Percentiles rank a stretch among this genome's conserved stretches.
Conservation (phyloP, 2,329 filamentous ascomycete species). For the Exophiala mesophila region DNA sequence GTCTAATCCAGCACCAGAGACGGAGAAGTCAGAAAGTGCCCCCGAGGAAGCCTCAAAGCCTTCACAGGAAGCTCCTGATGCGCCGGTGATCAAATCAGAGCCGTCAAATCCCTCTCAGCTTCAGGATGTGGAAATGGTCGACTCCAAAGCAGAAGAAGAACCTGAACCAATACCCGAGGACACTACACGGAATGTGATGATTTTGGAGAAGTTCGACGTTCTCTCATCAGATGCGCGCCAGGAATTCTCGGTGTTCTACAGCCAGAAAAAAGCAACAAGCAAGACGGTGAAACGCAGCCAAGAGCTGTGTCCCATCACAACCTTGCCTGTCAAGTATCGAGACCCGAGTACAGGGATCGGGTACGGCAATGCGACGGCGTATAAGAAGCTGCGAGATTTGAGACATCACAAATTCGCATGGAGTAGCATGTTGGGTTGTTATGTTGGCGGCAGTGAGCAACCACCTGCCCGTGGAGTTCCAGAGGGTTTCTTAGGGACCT, state of each 20-base stretch:
- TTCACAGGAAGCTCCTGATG: neutral
- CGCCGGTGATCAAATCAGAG: slow-evolving; percentile 1
- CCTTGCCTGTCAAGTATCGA: slow-evolving; percentile 71
- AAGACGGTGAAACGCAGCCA: slow-evolving; percentile 45
- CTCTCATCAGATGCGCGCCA: slow-evolving; percentile 49
- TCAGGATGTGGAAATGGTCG: neutral
- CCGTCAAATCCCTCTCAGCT: neutral
- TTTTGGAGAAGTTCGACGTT: slow-evolving; percentile 55
- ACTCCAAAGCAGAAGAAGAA: too few relatives aligned
- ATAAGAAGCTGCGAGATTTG: slow-evolving; percentile 60
- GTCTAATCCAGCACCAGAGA: neutral
- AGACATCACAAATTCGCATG: slow-evolving; percentile 76
- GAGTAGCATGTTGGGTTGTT: slow-evolving; percentile 76
- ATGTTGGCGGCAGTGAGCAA: slow-evolving; percentile 61
- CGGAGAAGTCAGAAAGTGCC: neutral
- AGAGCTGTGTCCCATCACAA: slow-evolving; percentile 74
- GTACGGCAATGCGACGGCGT: slow-evolving; percentile 75
- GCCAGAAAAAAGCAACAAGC: slow-evolving; percentile 36
- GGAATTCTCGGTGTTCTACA: slow-evolving; percentile 54
- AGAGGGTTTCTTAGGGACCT: slow-evolving; percentile 56
- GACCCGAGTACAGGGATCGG: slow-evolving; percentile 80
- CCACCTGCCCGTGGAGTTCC: slow-evolving; percentile 67
- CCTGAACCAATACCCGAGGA: slow-evolving; percentile 39
- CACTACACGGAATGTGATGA: slow-evolving; percentile 54
- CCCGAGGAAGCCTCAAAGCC: neutral